Conservation (phyloP, 208 protist genomes). For the Acanthamoeba sp. region DNA sequence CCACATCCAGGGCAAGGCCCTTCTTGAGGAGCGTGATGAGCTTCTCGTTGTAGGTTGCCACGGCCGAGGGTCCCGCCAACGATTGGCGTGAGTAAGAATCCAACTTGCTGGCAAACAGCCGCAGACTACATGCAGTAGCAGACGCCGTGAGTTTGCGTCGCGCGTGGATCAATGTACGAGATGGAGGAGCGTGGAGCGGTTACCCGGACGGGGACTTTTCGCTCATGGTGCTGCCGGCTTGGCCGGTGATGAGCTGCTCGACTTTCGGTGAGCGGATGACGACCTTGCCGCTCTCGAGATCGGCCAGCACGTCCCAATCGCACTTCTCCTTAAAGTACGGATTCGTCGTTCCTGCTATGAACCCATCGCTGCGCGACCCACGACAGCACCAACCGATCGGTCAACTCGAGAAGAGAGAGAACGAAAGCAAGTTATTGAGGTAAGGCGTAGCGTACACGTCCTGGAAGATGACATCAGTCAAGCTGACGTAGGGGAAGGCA, state of each 20-base stretch:
- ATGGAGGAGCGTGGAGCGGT: too few relatives aligned
- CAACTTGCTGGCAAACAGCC: slow-evolving; percentile 52
- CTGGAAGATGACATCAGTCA: slow-evolving; percentile 57
- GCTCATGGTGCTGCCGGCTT: neutral
- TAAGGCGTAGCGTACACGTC: slow-evolving; percentile 25
- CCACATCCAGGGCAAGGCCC: slow-evolving; percentile 31
- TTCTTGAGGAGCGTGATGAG: slow-evolving; percentile 56
- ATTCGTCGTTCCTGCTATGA: slow-evolving; percentile 74
- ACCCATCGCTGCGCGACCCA: slow-evolving; percentile 33
- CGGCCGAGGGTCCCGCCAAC: neutral
- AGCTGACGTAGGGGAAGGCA: slow-evolving; percentile 66
- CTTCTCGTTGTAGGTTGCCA: slow-evolving; percentile 51
- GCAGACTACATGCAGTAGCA: neutral
- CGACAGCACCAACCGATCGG: too few relatives aligned
- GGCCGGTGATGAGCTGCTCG: slow-evolving; percentile 71
- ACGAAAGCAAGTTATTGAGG: too few relatives aligned
- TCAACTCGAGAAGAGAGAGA: too few relatives aligned
- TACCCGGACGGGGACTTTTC: slow-evolving; percentile 6
- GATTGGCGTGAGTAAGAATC: slow-evolving; percentile 43
- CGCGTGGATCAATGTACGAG: neutral
- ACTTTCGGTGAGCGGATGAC: slow-evolving; percentile 50
- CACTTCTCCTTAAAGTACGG: slow-evolving; percentile 75
- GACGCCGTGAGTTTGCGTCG: neutral
- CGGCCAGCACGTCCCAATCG: slow-evolving; percentile 72
- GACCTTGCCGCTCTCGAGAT: slow-evolving; percentile 71